Evolutionary conservation across 331 rosid species (phyloP).

Genomic region (Acacia pycnantha): DNA sequence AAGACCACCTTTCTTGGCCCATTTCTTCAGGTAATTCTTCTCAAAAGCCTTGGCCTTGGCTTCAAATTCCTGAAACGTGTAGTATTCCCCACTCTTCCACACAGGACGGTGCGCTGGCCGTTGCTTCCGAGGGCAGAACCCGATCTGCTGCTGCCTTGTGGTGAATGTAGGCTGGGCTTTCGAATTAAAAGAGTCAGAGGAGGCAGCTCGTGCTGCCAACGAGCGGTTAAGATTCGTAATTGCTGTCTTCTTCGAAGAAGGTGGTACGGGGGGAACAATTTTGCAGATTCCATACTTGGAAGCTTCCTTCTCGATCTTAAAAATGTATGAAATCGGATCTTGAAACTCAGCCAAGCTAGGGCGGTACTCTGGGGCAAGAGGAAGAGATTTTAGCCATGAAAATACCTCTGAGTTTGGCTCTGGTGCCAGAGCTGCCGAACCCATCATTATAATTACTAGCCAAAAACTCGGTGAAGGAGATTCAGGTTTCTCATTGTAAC

Average conservation of each 20-base stretch:
- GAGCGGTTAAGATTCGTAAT: conserved; percentile 65
- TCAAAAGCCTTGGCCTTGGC: conserved; percentile 70
- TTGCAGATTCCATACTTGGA: conserved; percentile 85
- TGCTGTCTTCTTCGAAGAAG: conserved; percentile 68
- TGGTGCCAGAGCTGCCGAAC: conserved; percentile 40
- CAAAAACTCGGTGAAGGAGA: conserved; percentile 4
- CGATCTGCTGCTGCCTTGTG: conserved; percentile 93
- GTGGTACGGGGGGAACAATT: conserved; percentile 76
- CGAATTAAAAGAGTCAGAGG: conserved; percentile 20
- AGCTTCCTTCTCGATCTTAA: conserved; percentile 88
- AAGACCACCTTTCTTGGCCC: conserved; percentile 44
- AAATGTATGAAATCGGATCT: conserved; percentile 95
- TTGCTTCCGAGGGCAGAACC: conserved; percentile 78
- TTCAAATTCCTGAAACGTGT: conserved; percentile 64
- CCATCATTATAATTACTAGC: conserved; percentile 39
- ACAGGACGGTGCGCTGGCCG: conserved; percentile 77
- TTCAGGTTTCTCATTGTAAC: conserved; percentile 29
- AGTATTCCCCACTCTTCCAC: conserved; percentile 80
- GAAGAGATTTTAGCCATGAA: conserved; percentile 76
- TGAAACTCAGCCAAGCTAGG: conserved; percentile 76
- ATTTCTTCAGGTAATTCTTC: conserved; percentile 52
- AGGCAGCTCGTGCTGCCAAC: conserved; percentile 51
- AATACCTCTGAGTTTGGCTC: conserved; percentile 63
- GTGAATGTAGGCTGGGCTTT: conserved; percentile 74
- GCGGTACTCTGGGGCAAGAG: conserved; percentile 75